Evolutionary conservation across 257 asterid genomes (phyloP), one percentile per base, ranked within the genome.

Genomic region (Plectranthus barbatus): DNA sequence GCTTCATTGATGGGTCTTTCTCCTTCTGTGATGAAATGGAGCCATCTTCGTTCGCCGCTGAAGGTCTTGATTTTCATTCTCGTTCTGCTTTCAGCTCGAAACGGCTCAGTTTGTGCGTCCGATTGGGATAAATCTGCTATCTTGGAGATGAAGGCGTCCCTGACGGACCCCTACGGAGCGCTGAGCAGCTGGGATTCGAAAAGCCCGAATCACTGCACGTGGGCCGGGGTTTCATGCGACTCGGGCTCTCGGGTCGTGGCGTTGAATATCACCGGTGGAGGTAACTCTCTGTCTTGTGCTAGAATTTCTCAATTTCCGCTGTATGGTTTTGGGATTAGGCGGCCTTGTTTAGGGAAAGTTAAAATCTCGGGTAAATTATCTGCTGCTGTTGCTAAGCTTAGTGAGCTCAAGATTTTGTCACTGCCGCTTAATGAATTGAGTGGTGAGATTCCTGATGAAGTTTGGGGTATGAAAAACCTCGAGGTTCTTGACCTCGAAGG

Each of bases 401-500:
- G 74, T 58, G 86, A 86, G 14, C 94, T 89, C 11, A 84, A 49
- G 81, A 77, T 82, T 69, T 70, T 93, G 29, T 87, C 97, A 1
- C 69, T 90, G 68, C 95, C 99, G 6, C 90, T 87, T 50, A 85
- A 93, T 71, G 94, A 84, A 54, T 72, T 93, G 56, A 74, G 81
- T 47, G 99, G 95, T 60, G 86, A 64, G 47, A 84, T 93, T 69
- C 97, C 95, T 36, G 51, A 11, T 7, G 90, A 77, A 51, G 57
- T 93, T 42, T 93, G 95, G 95, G 85, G 72, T 17, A 78, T 89
- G 97, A 91, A 83, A 37, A 90, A 85, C 60, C 91, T 93, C 9
- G 97, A 93, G 76, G 88, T 93, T 71, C 85, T 90, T 72, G 96
- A 93, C 76, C 95, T 93, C 6, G 97, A 93, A 44, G 99, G 97